Base-by-base conservation (phyloP, 352 stramenopile species). In the Globisporangium alternatum region DNA sequence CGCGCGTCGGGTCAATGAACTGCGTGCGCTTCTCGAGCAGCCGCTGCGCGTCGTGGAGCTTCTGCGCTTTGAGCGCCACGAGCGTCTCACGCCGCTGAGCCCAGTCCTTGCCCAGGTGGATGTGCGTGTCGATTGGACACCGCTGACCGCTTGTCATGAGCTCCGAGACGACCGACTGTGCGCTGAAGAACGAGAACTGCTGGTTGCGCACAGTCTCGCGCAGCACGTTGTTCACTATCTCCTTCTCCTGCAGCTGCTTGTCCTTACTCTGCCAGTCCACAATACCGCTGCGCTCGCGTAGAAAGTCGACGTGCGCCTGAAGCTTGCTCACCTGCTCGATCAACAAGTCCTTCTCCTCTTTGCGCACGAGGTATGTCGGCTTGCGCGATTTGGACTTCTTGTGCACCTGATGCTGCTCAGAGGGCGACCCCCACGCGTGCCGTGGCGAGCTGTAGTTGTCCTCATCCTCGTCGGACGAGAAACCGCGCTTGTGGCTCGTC, bases 11-110 rank as follows among this genome's bases (percentile, higher is more conserved):
- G 17, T 83, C 69, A 4, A 86, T 59, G 44, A 84, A 83, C 39
- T 83, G 78, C 51, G 67, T 74, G 30, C 80, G 78, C 57, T 78
- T 73, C 28, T 72, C 72, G 9, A 87, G 66, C 45, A 86, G 72
- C 43, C 71, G 76, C 47, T 69, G 65, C 19, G 80, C 77, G 56
- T 83, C 63, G 19, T 65, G 74, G 25, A 89, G 60, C 54, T 87
- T 85, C 45, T 78, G 66, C 3, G 65, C 56, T 28, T 86, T 82
- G 56, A 87, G 68, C n/a, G 56, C 60, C 59, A 78, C 57, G 9
- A 89, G 64, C 48, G 72, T 71, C 15, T 59, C 69, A 7, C 68
- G 70, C 0, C 80, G 76, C 35, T 77, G 60, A 13, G 54, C 15
- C 51, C 69, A 72, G 61, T 82, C 74, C 25, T 62, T 70, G 5